Conservation (phyloP, 306 rosid genomes). For the Lithocarpus polystachyus region DNA sequence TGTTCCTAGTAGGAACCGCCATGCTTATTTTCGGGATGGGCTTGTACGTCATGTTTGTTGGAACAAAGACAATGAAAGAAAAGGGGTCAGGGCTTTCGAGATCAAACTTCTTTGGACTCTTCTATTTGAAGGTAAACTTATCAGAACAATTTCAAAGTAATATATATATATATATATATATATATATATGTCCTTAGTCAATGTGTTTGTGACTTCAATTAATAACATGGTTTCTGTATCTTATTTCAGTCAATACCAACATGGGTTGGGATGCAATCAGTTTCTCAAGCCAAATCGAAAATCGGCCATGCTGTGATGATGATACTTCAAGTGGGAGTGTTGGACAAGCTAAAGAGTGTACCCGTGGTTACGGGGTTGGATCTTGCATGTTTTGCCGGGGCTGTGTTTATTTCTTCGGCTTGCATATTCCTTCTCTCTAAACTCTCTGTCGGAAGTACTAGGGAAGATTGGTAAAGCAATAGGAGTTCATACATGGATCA, state of each 20-base stretch:
- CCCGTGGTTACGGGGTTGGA: slow-evolving; percentile 40
- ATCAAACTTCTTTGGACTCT: slow-evolving; percentile 43
- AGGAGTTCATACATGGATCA: too few relatives aligned
- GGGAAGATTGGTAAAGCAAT: not conserved
- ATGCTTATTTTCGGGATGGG: slow-evolving; percentile 47
- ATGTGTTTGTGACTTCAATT: too few relatives aligned
- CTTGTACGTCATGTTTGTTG: slow-evolving; percentile 44
- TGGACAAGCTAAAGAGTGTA: slow-evolving; percentile 46
- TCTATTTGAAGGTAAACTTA: slow-evolving; percentile 42
- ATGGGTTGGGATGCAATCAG: slow-evolving; percentile 43
- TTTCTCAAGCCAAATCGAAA: slow-evolving; percentile 45
- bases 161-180: not conserved
- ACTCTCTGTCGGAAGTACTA: slow-evolving; percentile 15
- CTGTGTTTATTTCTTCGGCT: slow-evolving; percentile 48
- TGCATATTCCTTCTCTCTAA: slow-evolving; percentile 41
- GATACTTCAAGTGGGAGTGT: slow-evolving; percentile 56
- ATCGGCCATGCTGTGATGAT: slow-evolving; percentile 54
- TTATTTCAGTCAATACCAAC: slow-evolving; percentile 37
- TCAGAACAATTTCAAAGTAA: not conserved
- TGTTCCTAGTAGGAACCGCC: slow-evolving; percentile 55
- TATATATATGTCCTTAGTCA: not conserved
- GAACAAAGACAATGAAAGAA: slow-evolving; percentile 21
- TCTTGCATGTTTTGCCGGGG: slow-evolving; percentile 52
- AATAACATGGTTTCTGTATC: not conserved
- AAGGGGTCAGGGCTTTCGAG: slow-evolving; percentile 20